These are phyloP conservation scores for Diaporthe amygdali DNA, from an alignment of 2,329 filamentous ascomycete genomes.

Conservation along the genomic window DNA sequence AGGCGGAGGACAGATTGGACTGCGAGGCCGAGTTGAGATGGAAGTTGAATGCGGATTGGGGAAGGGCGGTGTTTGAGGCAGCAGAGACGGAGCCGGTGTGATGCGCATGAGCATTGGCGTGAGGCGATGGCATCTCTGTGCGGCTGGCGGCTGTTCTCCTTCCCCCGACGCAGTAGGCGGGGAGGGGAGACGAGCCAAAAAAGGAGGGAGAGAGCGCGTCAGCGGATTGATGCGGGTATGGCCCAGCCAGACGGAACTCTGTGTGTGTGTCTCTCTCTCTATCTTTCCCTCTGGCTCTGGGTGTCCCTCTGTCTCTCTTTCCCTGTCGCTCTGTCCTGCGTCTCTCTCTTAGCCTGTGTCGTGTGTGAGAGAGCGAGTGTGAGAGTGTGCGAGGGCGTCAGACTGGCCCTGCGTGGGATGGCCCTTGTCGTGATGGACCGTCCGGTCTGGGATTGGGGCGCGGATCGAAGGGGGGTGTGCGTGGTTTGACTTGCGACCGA, in stretches of 20 bases:
- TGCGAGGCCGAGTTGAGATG: constrained; percentile 16
- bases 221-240: background rate
- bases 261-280: background rate
- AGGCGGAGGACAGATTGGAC: constrained; percentile 12
- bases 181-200: constrained; percentile 17
- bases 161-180: constrained; percentile 18
- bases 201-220: background rate
- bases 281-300: background rate
- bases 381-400: background rate
- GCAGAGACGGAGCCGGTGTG: constrained; percentile 19
- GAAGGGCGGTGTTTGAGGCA: constrained; percentile 16
- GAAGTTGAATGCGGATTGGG: constrained; percentile 25
- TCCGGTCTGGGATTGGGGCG: background rate
- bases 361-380: background rate
- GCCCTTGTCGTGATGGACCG: constrained; percentile 10
- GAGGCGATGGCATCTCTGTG: constrained; percentile 25
- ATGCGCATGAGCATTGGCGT: constrained; percentile 19
- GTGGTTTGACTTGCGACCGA: constrained; percentile 2
- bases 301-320: background rate
- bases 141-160: constrained; percentile 19
- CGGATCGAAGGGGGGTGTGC: background rate
- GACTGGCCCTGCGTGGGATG: background rate
- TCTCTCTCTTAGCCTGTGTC: too few species aligned
- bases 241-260: background rate
- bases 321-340: background rate